Evolutionary conservation across 2,329 filamentous ascomycete species (phyloP).

Genomic region (Aureobasidium sp.): DNA sequence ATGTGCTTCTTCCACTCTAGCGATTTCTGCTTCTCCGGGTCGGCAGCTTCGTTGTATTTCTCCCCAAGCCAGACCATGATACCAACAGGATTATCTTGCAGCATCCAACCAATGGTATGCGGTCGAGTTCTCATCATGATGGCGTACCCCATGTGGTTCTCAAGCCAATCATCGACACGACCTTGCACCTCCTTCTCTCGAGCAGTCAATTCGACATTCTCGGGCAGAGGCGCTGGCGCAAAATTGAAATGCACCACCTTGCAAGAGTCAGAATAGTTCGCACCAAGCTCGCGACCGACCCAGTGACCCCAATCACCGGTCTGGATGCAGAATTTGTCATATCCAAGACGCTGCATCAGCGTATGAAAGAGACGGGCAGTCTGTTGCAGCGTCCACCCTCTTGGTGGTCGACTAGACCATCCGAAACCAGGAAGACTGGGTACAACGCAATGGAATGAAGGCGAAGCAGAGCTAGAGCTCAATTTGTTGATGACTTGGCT

Average conservation of each 20-base stretch:
- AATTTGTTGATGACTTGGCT: slow-evolving; percentile 33
- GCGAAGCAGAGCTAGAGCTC: slow-evolving; percentile 24
- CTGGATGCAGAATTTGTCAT: slow-evolving; percentile 33
- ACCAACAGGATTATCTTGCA: slow-evolving; percentile 39
- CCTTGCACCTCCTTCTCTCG: slow-evolving; percentile 29
- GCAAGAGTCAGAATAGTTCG: slow-evolving; percentile 30
- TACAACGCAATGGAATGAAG: slow-evolving; percentile 50
- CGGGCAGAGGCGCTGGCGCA: slow-evolving; percentile 32
- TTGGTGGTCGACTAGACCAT: slow-evolving; percentile 35
- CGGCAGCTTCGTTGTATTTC: slow-evolving; percentile 36
- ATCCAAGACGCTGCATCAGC: slow-evolving; percentile 36
- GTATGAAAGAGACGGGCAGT: slow-evolving; percentile 33
- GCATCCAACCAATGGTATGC: slow-evolving; percentile 37
- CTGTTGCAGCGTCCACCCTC: slow-evolving; percentile 32
- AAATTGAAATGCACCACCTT: slow-evolving; percentile 37
- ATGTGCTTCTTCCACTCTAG: slow-evolving; percentile 29
- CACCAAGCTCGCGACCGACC: slow-evolving; percentile 34
- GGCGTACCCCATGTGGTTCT: slow-evolving; percentile 37
- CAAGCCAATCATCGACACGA: slow-evolving; percentile 31
- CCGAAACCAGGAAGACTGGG: slow-evolving; percentile 51
- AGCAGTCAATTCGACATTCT: slow-evolving; percentile 26
- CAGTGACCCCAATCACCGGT: slow-evolving; percentile 38
- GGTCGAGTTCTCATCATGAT: slow-evolving; percentile 37
- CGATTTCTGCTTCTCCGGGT: slow-evolving; percentile 29
- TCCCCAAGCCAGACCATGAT: slow-evolving; percentile 40